Evolutionary conservation across 2,329 filamentous ascomycete genomes (phyloP), one percentile per base, ranked within the genome.

Genomic region (Malbranchea zuffiana): DNA sequence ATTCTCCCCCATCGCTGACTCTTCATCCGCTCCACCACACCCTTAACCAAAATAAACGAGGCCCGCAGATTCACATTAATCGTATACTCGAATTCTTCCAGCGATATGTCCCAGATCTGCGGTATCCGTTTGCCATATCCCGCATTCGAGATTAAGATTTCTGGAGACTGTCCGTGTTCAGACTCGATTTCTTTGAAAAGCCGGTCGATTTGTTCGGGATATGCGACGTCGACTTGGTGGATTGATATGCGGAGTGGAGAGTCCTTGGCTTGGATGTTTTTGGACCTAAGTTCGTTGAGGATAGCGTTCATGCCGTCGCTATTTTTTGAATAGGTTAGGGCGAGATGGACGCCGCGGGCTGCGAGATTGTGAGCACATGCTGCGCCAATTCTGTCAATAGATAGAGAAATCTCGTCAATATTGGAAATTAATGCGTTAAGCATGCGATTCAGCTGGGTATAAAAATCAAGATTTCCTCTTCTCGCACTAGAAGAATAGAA

Each of bases 61-160:
- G 76, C 72, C 23, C 73, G 65, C 27, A 78, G 60, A 50, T 80
- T 81, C 40, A 80, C 66, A 40, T 66, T 69, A 31, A 79, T 58
- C 3, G 72, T 79, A 48, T 72, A 61, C 50, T 80, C 75, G 50
- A 77, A 80, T 51, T 80, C 75, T 35, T 75, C 72, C 16, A 79
- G 53, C 5, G 67, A 63, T 42, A 80, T 78, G 40, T 79, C 75
- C 49, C 67, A 62, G 32, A 75, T 65, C 16, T 65, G 55, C 0
- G 60, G 54, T 39, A 77, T 70, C n/a, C 75, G 65, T 50, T 75
- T 75, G 26, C 76, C 77, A 45, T 78, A 69, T 0, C 77, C 78
- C 1, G 78, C 78, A 48, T 82, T 82, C 6, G 71, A 72, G 17
- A 82, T 55, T 2, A 82, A 60, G 15, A 82, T 79, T 48, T 80